phyloP scores from a whole-genome alignment of 75 land plant species.

The Cryptomeria japonica region DNA sequence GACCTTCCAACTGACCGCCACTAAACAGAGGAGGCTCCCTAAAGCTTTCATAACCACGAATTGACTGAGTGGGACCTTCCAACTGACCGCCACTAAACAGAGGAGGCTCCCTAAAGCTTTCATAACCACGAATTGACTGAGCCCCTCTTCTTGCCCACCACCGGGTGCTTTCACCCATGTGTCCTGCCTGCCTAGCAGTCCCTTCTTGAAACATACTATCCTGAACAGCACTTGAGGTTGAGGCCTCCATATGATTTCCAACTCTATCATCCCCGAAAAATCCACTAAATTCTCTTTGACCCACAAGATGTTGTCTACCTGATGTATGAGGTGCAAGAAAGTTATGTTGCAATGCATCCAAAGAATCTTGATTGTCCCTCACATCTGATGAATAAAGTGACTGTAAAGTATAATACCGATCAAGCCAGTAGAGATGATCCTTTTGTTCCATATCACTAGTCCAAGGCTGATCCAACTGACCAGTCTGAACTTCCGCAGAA shows the following conservation, averaged over 20 bases:
- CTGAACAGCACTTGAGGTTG: slow-evolving; percentile 42
- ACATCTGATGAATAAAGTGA: neutral
- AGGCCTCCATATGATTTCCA: slow-evolving; percentile 47
- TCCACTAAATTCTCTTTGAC: slow-evolving; percentile 23
- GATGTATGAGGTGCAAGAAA: slow-evolving; percentile 23
- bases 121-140: slow-evolving; percentile 19
- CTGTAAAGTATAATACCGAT: slow-evolving; percentile 55
- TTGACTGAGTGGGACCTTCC: slow-evolving; percentile 12
- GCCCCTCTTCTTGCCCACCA: slow-evolving; percentile 65
- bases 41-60: slow-evolving; percentile 55
- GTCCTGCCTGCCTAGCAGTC: neutral
- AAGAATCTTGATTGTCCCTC: slow-evolving; percentile 7
- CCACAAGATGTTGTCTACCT: slow-evolving; percentile 18
- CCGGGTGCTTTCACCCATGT: slow-evolving; percentile 29
- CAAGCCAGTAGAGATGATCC: slow-evolving; percentile 55
- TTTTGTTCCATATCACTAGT: slow-evolving; percentile 26
- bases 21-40: slow-evolving; percentile 64
- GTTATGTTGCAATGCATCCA: slow-evolving; percentile 4
- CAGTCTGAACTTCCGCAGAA: slow-evolving; percentile 14
- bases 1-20: slow-evolving; percentile 6
- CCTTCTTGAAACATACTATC: slow-evolving; percentile 25
- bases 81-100: neutral
- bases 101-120: slow-evolving; percentile 93
- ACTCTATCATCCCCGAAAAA: slow-evolving; percentile 19
- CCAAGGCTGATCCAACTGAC: slow-evolving; percentile 36